phyloP scores from a whole-genome alignment of 2,329 filamentous ascomycete genomes.

The Colletotrichum spaethianum region DNA sequence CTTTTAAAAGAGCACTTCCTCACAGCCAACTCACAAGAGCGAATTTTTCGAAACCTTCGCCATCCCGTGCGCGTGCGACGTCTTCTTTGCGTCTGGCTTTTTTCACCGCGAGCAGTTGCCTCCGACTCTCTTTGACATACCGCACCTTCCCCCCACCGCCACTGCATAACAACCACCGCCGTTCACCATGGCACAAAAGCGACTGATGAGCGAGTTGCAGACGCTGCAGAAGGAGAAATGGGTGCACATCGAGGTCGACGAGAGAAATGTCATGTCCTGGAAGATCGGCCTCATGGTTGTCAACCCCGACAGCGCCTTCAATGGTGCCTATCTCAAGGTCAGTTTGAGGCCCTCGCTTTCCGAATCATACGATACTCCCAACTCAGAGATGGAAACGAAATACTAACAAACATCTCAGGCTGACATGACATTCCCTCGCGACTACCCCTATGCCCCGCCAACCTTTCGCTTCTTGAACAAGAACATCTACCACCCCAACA shows the following conservation, averaged over 20 bases:
- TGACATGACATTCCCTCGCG: conserved; percentile 87
- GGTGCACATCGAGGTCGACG: conserved; percentile 89
- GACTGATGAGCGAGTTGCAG: conserved; percentile 91
- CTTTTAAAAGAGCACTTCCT: not conserved
- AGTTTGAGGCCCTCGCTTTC: conserved; percentile 38
- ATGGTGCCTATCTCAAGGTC: conserved; percentile 90
- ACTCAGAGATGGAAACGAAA: not conserved
- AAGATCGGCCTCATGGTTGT: conserved; percentile 90
- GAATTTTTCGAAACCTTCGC: not conserved
- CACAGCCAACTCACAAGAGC: conserved; percentile 1
- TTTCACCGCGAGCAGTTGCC: not conserved
- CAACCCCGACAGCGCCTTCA: conserved; percentile 91
- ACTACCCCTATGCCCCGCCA: conserved; percentile 92
- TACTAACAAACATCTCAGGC: conserved; percentile 61
- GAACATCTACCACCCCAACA: conserved; percentile 91
- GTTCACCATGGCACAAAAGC: conserved; percentile 71
- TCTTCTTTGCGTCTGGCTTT: not conserved
- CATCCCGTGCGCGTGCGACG: not conserved
- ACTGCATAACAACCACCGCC: not conserved
- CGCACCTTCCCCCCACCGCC: not conserved
- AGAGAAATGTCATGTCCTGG: conserved; percentile 91
- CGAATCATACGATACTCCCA: not conserved
- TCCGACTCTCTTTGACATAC: not conserved
- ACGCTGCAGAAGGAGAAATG: conserved; percentile 90
- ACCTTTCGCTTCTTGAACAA: conserved; percentile 85